phyloP scores from a whole-genome alignment of 495 filamentous ascomycete genomes.

The Neurospora tetrasperma region DNA sequence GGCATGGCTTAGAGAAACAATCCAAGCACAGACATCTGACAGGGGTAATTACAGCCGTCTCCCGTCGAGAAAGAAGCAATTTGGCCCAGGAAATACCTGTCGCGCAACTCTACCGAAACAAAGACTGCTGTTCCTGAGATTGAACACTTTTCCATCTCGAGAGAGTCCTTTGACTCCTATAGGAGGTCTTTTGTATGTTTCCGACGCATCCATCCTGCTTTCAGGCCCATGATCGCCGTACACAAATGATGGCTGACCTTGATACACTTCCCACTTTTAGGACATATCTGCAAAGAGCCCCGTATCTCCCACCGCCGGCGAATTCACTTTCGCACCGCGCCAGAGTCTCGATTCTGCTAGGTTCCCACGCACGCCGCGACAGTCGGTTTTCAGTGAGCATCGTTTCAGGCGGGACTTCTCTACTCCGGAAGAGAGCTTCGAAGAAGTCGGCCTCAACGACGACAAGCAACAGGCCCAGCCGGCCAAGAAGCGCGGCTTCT shows the following conservation, averaged over 20 bases:
- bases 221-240: background rate
- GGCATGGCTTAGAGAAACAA: background rate
- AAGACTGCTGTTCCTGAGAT: constrained; percentile 63
- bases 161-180: constrained; percentile 97
- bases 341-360: constrained; percentile 69
- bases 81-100: constrained; percentile 68
- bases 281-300: constrained; percentile 90
- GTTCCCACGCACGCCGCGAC: constrained; percentile 44
- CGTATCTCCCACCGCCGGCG: constrained; percentile 42
- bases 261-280: constrained; percentile 32
- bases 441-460: constrained; percentile 83
- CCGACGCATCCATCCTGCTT: constrained; percentile 1
- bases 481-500: constrained; percentile 72
- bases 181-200: constrained; percentile 81
- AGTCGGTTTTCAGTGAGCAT: constrained; percentile 39
- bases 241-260: constrained; percentile 5
- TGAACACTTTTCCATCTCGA: constrained; percentile 92
- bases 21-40: constrained; percentile 10
- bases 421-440: constrained; percentile 67
- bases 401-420: constrained; percentile 43
- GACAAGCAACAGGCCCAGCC: constrained; percentile 33
- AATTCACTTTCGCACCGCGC: constrained; percentile 40
- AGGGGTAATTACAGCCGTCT: constrained; percentile 54
- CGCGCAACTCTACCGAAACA: constrained; percentile 56
- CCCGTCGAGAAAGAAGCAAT: constrained; percentile 77